Conservation (phyloP, 176 grass and related monocot species). For the Carex scoparia region DNA sequence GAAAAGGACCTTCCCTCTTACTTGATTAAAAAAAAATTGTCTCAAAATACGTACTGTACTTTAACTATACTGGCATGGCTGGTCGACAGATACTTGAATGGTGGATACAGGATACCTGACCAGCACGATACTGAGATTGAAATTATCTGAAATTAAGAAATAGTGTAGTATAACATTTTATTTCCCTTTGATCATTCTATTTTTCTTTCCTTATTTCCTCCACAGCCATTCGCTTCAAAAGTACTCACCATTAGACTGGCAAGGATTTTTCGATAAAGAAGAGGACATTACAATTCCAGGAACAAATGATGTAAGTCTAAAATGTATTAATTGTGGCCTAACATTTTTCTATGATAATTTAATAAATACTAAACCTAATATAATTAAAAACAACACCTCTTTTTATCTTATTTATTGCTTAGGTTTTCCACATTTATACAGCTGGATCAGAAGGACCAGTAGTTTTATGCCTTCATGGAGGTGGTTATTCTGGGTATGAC, state of each 20-base stretch:
- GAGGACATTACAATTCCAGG: conserved; percentile 58
- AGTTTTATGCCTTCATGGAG: conserved; percentile 90
- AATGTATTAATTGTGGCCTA: neutral
- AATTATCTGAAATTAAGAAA: neutral
- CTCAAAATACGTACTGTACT: neutral
- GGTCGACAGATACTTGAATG: neutral
- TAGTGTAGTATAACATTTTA: neutral
- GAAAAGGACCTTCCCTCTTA: neutral
- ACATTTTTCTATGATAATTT: neutral
- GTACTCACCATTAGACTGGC: conserved; percentile 77
- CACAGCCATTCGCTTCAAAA: conserved; percentile 73
- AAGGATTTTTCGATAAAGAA: conserved; percentile 84
- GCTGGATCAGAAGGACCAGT: conserved; percentile 82
- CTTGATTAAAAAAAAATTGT: neutral
- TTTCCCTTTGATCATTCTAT: neutral
- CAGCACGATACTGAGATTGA: neutral
- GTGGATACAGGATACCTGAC: neutral
- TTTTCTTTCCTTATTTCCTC: neutral
- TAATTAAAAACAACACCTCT: conserved; percentile 14
- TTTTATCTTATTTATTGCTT: neutral
- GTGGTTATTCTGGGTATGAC: conserved; percentile 89
- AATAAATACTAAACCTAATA: neutral
- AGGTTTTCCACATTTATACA: conserved; percentile 84
- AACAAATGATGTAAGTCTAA: conserved; percentile 62
- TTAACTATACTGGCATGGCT: neutral